Evolutionary conservation across 352 stramenopile genomes (phyloP).

Genomic region (Globisporangium cylindrosporum): DNA sequence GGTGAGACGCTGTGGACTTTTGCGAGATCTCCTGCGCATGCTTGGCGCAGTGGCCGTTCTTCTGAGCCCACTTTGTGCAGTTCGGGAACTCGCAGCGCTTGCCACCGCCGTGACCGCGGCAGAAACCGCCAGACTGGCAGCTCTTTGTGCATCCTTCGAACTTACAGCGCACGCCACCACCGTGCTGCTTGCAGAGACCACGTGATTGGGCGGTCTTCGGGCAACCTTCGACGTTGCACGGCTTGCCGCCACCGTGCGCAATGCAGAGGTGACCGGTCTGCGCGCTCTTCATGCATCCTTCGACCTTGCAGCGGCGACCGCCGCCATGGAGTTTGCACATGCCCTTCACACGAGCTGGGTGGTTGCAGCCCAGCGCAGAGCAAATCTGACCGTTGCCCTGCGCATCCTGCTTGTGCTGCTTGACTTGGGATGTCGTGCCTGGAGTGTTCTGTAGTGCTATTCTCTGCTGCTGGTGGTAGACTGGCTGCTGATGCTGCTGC

Average conservation of each 20-base stretch:
- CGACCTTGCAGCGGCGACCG: conserved; percentile 78
- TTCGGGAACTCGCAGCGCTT: conserved; percentile 84
- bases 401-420: conserved; percentile 54
- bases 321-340: conserved; percentile 88
- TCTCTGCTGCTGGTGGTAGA: conserved; percentile 36
- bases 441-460: conserved; percentile 31
- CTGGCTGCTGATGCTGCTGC: conserved; percentile 44
- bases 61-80: conserved; percentile 87
- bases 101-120: conserved; percentile 75
- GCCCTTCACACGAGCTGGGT: conserved; percentile 72
- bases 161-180: conserved; percentile 81
- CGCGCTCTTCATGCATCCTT: conserved; percentile 86
- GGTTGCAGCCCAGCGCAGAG: conserved; percentile 74
- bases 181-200: conserved; percentile 83
- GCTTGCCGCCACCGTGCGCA: conserved; percentile 79
- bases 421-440: conserved; percentile 45
- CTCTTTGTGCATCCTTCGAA: conserved; percentile 87
- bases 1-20: conserved; percentile 28
- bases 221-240: conserved; percentile 81
- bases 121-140: conserved; percentile 83
- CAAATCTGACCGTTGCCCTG: conserved; percentile 59
- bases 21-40: conserved; percentile 81
- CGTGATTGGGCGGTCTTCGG: conserved; percentile 84
- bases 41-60: conserved; percentile 85
- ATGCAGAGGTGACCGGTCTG: conserved; percentile 86